phyloP scores from a whole-genome alignment of 2,329 filamentous ascomycete genomes.

The Fusarium circinatum region DNA sequence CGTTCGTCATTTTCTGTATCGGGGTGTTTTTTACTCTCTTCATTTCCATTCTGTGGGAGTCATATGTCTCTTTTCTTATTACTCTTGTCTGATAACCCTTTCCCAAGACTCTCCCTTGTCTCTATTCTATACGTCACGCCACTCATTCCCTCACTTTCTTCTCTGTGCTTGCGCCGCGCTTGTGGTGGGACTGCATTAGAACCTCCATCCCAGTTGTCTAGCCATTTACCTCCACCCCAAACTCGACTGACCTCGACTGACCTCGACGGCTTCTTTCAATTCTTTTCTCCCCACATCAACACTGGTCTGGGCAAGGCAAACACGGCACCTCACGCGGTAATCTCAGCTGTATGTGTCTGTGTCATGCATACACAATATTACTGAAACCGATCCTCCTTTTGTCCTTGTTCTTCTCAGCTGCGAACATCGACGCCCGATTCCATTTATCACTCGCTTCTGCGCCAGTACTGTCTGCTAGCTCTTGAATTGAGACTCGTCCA shows the following conservation, averaged over 20 bases:
- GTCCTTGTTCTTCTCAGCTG: constrained; percentile 17
- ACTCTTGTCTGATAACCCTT: neutral
- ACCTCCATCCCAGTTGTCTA: constrained; percentile 29
- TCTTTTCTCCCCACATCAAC: constrained; percentile 35
- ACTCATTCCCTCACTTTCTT: constrained; percentile 22
- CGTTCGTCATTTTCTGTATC: constrained; percentile 16
- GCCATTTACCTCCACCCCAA: constrained; percentile 19
- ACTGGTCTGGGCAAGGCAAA: constrained; percentile 17
- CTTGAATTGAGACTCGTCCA: constrained; percentile 20
- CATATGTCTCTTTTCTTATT: neutral
- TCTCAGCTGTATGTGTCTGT: constrained; percentile 37
- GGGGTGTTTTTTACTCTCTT: constrained; percentile 1
- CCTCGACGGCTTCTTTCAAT: constrained; percentile 29
- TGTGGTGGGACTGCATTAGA: constrained; percentile 35
- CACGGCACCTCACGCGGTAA: constrained; percentile 36
- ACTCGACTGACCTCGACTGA: constrained; percentile 23
- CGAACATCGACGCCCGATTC: constrained; percentile 25
- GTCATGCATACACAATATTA: constrained; percentile 34
- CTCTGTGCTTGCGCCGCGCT: constrained; percentile 23
- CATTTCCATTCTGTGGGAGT: constrained; percentile 2
- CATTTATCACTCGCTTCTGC: constrained; percentile 19
- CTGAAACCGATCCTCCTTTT: constrained; percentile 21
- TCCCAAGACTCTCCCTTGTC: constrained; percentile 4
- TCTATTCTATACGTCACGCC: constrained; percentile 27
- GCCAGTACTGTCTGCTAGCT: constrained; percentile 9